phyloP scores from a whole-genome alignment of 257 asterid species.

The Fraxinus excelsior region DNA sequence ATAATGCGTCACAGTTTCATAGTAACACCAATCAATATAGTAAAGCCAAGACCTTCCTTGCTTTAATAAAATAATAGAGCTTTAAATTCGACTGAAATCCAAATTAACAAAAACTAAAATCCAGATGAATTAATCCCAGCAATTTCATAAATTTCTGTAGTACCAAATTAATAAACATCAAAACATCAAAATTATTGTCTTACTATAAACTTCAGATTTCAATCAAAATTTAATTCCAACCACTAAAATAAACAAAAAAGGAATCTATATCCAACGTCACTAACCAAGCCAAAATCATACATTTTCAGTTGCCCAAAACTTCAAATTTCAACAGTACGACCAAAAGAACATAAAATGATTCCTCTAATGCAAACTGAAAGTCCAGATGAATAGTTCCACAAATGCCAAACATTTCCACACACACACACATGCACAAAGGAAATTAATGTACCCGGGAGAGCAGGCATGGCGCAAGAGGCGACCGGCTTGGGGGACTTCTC shows the following conservation, averaged over 20 bases:
- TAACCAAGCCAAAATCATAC: conserved; percentile 6
- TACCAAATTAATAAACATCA: neutral
- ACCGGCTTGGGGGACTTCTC: conserved; percentile 97
- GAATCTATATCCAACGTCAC: neutral
- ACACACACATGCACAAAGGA: neutral
- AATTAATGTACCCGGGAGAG: conserved; percentile 67
- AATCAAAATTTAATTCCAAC: neutral
- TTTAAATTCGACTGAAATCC: neutral
- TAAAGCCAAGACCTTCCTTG: conserved; percentile 2
- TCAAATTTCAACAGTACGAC: neutral
- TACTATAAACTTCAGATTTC: neutral
- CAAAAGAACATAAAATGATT: neutral
- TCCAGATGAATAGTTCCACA: neutral
- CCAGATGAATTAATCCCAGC: conserved; percentile 16
- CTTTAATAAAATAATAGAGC: neutral
- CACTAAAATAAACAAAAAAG: neutral
- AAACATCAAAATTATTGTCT: neutral
- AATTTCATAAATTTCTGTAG: conserved; percentile 17
- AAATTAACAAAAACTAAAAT: neutral
- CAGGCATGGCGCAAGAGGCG: conserved; percentile 99
- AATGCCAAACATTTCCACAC: neutral
- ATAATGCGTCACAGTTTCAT: neutral
- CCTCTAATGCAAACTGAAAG: neutral
- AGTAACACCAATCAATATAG: neutral
- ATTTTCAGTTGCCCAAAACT: neutral